phyloP scores from a whole-genome alignment of 495 filamentous ascomycete species.

The Tetracladium marchalianum region DNA sequence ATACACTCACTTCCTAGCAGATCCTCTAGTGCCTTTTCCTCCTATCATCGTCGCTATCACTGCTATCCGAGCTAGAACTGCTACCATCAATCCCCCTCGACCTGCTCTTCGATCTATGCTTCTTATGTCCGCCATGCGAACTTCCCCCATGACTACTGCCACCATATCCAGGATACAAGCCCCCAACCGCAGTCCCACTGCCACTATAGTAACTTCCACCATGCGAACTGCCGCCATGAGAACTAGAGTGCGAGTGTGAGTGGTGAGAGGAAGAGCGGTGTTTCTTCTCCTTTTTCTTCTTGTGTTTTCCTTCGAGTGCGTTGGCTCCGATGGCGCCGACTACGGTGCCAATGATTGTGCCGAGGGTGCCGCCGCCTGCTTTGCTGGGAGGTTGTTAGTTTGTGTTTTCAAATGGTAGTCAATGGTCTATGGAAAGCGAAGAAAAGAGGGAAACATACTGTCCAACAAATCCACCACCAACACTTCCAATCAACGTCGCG shows the following conservation, averaged over 20 bases:
- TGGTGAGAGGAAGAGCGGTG: conserved; percentile 1
- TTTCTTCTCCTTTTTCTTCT: conserved; percentile 24
- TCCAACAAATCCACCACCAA: conserved; percentile 40
- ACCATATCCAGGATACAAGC: conserved; percentile 12
- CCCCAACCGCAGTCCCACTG: background rate
- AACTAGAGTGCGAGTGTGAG: conserved; percentile 1
- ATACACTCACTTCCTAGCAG: background rate
- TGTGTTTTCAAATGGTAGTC: no score
- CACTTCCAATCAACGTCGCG: conserved; percentile 43
- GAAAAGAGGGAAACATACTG: conserved; percentile 18
- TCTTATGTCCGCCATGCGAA: conserved; percentile 1
- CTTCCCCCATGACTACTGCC: conserved; percentile 8
- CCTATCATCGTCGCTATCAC: conserved; percentile 1
- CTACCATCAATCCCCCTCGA: conserved; percentile 7
- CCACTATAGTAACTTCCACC: conserved; percentile 5
- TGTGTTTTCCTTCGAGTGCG: conserved; percentile 36
- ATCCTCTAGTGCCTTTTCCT: background rate
- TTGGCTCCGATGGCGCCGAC: conserved; percentile 50
- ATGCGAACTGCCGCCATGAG: background rate
- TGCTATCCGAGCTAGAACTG: conserved; percentile 1
- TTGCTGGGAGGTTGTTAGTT: conserved; percentile 7
- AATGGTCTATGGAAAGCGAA: background rate
- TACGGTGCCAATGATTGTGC: conserved; percentile 37
- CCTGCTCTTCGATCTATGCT: conserved; percentile 10
- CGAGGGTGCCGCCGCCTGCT: conserved; percentile 35